Evolutionary conservation across 2,329 filamentous ascomycete species (phyloP).

Genomic region (Penicillium paneum): DNA sequence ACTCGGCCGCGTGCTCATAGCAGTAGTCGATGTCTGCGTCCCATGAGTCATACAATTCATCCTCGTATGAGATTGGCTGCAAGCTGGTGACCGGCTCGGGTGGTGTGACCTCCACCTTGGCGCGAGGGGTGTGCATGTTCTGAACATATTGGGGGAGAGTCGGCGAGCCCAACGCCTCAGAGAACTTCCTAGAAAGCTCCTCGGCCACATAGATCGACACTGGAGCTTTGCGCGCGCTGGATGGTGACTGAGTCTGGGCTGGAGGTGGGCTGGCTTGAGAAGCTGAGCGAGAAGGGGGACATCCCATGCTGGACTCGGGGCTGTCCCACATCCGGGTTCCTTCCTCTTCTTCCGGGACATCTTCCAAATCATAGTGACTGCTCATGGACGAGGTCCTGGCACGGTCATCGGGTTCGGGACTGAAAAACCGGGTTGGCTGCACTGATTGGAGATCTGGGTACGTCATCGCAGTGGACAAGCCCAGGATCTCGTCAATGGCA

Average conservation of each 20-base stretch:
- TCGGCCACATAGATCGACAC: slow-evolving; percentile 33
- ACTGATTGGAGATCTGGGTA: slow-evolving; percentile 33
- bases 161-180: slow-evolving; percentile 47
- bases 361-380: slow-evolving; percentile 40
- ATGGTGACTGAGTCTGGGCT: slow-evolving; percentile 7
- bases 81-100: slow-evolving; percentile 16
- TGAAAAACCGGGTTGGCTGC: slow-evolving; percentile 37
- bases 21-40: slow-evolving; percentile 63
- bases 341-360: slow-evolving; percentile 46
- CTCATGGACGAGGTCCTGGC: slow-evolving; percentile 42
- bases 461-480: slow-evolving; percentile 29
- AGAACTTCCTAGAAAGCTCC: slow-evolving; percentile 40
- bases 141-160: slow-evolving; percentile 31
- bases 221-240: slow-evolving; percentile 25
- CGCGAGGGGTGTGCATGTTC: slow-evolving; percentile 13
- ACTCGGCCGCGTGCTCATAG: slow-evolving; percentile 60
- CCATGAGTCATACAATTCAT: slow-evolving; percentile 49
- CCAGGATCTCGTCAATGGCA: slow-evolving; percentile 43
- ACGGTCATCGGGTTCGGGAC: slow-evolving; percentile 42
- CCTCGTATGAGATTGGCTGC: slow-evolving; percentile 21
- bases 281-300: slow-evolving; percentile 17
- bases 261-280: slow-evolving; percentile 17
- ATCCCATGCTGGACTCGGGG: slow-evolving; percentile 22
- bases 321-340: slow-evolving; percentile 33
- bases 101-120: slow-evolving; percentile 15